Evolutionary conservation across 371 early-diverging fungal genomes (phyloP), one percentile per base, ranked within the genome.

Genomic region (Syncephalastrum contaminatum): DNA sequence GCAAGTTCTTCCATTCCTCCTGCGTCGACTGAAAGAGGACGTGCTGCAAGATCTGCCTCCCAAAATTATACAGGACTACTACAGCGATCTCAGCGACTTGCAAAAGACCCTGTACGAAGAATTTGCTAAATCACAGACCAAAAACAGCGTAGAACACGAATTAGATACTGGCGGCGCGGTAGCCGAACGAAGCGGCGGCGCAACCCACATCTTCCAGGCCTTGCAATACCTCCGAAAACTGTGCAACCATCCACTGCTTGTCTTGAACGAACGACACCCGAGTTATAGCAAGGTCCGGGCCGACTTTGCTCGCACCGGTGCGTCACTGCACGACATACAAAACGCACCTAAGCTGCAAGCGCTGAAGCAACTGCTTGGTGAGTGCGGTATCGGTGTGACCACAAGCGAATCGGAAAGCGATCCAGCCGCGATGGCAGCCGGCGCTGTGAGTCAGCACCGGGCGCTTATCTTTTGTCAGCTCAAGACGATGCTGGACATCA

Each of bases 11-110:
- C 99, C 99, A 22, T 99, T 99, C 84, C 64, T 99, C 41, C 67
- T 99, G 63, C 86, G 99, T 27, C 85, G 99, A 51, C 85, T 99
- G 80, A 99, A 99, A 73, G 96, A 96, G 70, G 97, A 99, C 65
- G 99, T 99, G 14, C 75, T 99, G 55, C 85, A 94, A 59, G 99
- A 99, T 70, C 70, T 99, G 57, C 99, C 99, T 36, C 99, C 99
- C 22, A 99, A 99, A 79, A 99, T 99, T 62, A 98, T 99, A 60
- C 91, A 91, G 73, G 99, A 99, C 73, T 91, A 98, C 66, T 93
- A 94, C 68, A 97, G 99, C 70, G 96, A 97, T 54, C 75, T 99
- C 36, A 88, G 91, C 54, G 92, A 91, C 41, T 56, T 93, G n/a
- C 92, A 91, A 72, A 85, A 82, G 67, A 81, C 85, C 48, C 69